phyloP scores from a whole-genome alignment of 2,329 filamentous ascomycete genomes.

The Drechslerella coelobrocha region DNA sequence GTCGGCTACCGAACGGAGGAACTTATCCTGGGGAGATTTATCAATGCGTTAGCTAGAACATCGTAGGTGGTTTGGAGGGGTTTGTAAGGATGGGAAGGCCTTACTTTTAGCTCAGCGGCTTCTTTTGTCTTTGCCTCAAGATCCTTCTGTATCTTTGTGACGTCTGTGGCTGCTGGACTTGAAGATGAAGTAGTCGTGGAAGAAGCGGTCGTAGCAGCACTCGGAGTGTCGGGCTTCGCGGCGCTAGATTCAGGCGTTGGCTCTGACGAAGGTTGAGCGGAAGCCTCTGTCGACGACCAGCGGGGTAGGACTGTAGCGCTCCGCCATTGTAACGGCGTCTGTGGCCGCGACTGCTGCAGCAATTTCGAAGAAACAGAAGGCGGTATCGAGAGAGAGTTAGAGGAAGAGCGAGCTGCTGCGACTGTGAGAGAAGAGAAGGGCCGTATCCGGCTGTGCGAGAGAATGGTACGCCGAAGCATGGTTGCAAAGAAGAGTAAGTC shows the following conservation, averaged over 20 bases:
- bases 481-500: slow-evolving; percentile 1
- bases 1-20: slow-evolving; percentile 90
- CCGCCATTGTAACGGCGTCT: slow-evolving; percentile 44
- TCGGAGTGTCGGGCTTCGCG: slow-evolving; percentile 56
- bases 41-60: slow-evolving; percentile 10
- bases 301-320: slow-evolving; percentile 35
- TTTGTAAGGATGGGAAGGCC: slow-evolving; percentile 9
- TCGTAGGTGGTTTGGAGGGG: background rate
- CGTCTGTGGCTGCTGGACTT: slow-evolving; percentile 55
- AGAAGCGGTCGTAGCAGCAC: too few relatives aligned
- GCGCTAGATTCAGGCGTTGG: slow-evolving; percentile 57
- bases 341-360: slow-evolving; percentile 25
- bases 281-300: slow-evolving; percentile 45
- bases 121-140: slow-evolving; percentile 76
- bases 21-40: slow-evolving; percentile 74
- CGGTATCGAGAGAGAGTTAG: slow-evolving; percentile 24
- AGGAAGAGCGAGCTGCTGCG: slow-evolving; percentile 49
- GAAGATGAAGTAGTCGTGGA: too few relatives aligned
- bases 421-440: slow-evolving; percentile 55
- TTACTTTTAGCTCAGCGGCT: slow-evolving; percentile 82
- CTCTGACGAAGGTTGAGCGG: slow-evolving; percentile 56
- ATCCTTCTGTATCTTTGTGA: slow-evolving; percentile 68
- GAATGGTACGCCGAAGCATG: slow-evolving; percentile 43
- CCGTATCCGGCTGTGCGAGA: slow-evolving; percentile 50
- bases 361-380: slow-evolving; percentile 15